These are phyloP conservation scores for Diplodia seriata DNA, from an alignment of 2,329 filamentous ascomycete genomes.

Conservation along the genomic window DNA sequence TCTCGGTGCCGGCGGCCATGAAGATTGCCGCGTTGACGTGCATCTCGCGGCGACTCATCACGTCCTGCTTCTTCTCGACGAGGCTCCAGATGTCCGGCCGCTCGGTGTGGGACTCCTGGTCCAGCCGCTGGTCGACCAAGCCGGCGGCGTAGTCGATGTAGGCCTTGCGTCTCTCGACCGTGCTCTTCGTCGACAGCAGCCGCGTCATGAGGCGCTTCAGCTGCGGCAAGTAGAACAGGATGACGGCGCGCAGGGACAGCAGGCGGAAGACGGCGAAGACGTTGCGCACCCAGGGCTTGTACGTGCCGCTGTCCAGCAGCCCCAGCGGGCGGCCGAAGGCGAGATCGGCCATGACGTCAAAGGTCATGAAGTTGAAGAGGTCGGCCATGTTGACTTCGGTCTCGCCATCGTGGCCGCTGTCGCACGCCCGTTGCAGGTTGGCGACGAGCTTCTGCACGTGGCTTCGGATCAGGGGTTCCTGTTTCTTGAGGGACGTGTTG, in stretches of 20 bases:
- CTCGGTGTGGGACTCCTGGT: not conserved
- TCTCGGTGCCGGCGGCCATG: slow-evolving; percentile 50
- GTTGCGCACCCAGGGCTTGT: slow-evolving; percentile 43
- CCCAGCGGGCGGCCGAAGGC: slow-evolving; percentile 42
- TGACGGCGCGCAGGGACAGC: not conserved
- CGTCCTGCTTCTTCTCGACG: slow-evolving; percentile 1
- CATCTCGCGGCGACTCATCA: slow-evolving; percentile 32
- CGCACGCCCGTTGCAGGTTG: slow-evolving; percentile 35
- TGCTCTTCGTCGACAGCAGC: not conserved
- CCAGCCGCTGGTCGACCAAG: not conserved
- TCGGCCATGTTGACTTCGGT: slow-evolving; percentile 39
- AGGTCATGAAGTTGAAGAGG: slow-evolving; percentile 41
- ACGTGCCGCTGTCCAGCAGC: slow-evolving; percentile 40
- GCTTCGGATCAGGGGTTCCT: slow-evolving; percentile 43
- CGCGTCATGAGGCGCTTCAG: not conserved
- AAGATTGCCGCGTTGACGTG: slow-evolving; percentile 33
- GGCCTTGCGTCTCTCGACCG: not conserved
- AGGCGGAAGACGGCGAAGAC: slow-evolving; percentile 40
- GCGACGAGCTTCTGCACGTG: slow-evolving; percentile 48
- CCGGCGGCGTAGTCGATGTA: not conserved
- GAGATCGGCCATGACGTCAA: slow-evolving; percentile 41
- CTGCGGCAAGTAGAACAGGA: slow-evolving; percentile 12
- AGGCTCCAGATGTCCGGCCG: slow-evolving; percentile 1
- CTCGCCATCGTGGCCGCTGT: too few relatives aligned
- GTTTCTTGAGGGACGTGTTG: slow-evolving; percentile 40